These are phyloP conservation scores for Penicillium sp. DNA, from an alignment of 2,329 filamentous ascomycete genomes.

Conservation along the genomic window DNA sequence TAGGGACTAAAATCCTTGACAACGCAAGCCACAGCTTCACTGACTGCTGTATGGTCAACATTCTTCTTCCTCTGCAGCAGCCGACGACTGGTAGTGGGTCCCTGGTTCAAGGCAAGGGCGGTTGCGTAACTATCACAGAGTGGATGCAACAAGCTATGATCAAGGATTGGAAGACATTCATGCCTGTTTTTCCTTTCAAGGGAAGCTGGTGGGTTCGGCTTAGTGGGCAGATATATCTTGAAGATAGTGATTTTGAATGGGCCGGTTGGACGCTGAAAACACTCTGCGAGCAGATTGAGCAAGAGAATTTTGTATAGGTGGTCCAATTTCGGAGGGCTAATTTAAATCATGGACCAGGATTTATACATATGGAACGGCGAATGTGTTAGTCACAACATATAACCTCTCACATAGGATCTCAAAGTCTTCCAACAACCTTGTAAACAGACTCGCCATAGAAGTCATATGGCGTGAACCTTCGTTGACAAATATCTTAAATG, in stretches of 20 bases:
- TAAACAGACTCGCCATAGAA: no score
- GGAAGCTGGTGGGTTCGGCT: slow-evolving; percentile 66
- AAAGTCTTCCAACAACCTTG: no score
- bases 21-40: slow-evolving; percentile 16
- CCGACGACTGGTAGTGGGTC: slow-evolving; percentile 11
- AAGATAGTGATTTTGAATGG: slow-evolving; percentile 70
- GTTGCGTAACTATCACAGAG: slow-evolving; percentile 44
- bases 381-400: no score
- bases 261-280: slow-evolving; percentile 51
- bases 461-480: no score
- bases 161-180: slow-evolving; percentile 64
- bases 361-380: no score
- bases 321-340: no score
- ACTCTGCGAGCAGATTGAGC: slow-evolving; percentile 50
- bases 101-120: slow-evolving; percentile 2
- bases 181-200: slow-evolving; percentile 61
- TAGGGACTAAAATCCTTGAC: slow-evolving; percentile 69
- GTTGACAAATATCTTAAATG: no score
- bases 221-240: slow-evolving; percentile 77
- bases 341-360: no score
- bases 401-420: no score
- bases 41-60: slow-evolving; percentile 65
- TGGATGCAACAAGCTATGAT: slow-evolving; percentile 59
- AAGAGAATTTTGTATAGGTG: neutral
- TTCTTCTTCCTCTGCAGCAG: slow-evolving; percentile 63